These are phyloP conservation scores for Populus nigra DNA, from an alignment of 345 rosid species.

Conservation along the genomic window DNA sequence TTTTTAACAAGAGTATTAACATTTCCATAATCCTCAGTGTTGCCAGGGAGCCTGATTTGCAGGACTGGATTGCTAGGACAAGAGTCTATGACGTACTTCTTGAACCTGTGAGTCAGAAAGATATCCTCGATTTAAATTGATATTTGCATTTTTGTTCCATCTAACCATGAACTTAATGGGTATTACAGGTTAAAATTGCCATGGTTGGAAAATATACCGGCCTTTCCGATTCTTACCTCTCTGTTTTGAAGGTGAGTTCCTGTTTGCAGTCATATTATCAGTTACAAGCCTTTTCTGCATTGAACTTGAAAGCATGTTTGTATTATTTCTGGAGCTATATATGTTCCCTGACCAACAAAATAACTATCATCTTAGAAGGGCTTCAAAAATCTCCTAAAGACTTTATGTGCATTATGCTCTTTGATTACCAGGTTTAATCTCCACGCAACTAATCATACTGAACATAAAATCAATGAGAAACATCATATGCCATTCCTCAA, in stretches of 20 bases:
- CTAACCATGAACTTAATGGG: background rate
- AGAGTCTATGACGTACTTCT: conserved; percentile 58
- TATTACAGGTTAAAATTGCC: conserved; percentile 78
- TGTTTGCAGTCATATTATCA: background rate
- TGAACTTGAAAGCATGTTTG: background rate
- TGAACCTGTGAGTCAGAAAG: conserved; percentile 54
- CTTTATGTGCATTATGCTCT: background rate
- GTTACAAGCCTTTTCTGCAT: background rate
- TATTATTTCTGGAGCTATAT: background rate
- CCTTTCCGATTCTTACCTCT: conserved; percentile 88
- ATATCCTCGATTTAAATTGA: background rate
- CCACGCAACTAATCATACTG: background rate
- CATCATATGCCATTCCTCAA: background rate
- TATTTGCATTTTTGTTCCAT: conserved; percentile 4
- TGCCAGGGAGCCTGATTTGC: conserved; percentile 60
- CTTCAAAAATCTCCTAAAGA: background rate
- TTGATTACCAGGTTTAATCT: background rate
- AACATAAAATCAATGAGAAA: background rate
- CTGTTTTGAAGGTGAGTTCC: conserved; percentile 62
- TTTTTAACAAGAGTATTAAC: background rate
- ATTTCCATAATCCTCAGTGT: conserved; percentile 40
- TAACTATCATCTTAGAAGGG: background rate
- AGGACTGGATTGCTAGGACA: conserved; percentile 74
- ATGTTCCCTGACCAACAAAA: background rate
- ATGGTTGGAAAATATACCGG: conserved; percentile 94